A percentile compares a stretch with the other conserved stretches of the same genome.
These are phyloP conservation scores for Colletotrichum theobromicola DNA, from an alignment of 2,329 filamentous ascomycete genomes.

Conservation along the genomic window DNA sequence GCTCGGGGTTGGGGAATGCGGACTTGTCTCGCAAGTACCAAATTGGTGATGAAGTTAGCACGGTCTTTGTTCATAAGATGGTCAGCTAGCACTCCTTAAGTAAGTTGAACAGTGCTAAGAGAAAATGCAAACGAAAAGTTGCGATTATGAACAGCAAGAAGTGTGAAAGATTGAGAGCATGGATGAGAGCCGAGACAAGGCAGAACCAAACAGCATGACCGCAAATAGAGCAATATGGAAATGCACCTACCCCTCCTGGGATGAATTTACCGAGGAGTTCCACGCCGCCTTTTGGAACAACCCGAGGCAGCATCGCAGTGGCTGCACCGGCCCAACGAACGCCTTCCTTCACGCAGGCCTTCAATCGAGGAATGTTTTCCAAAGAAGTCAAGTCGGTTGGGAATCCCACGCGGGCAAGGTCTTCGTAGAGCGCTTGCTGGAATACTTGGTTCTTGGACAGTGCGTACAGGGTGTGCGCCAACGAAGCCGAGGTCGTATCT, in stretches of 20 bases:
- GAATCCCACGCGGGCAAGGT: conserved; percentile 24
- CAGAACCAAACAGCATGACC: background rate
- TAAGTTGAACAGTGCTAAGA: background rate
- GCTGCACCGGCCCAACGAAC: conserved; percentile 31
- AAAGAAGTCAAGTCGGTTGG: conserved; percentile 27
- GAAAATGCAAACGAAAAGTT: background rate
- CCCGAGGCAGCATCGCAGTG: conserved; percentile 30
- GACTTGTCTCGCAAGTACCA: conserved; percentile 32
- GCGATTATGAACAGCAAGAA: background rate
- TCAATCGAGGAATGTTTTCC: conserved; percentile 26
- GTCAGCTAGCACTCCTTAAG: background rate
- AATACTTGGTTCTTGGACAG: conserved; percentile 28
- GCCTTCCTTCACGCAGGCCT: conserved; percentile 31
- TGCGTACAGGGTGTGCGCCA: conserved; percentile 34
- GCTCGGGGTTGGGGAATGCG: conserved; percentile 28
- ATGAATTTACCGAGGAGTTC: conserved; percentile 27
- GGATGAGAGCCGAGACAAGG: background rate
- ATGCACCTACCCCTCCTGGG: conserved; percentile 24
- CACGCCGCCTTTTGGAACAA: conserved; percentile 27
- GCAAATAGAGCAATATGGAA: background rate
- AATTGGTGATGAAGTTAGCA: conserved; percentile 31
- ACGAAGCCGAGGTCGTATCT: conserved; percentile 33
- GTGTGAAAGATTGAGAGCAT: fast-evolving
- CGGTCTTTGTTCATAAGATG: conserved; percentile 17
- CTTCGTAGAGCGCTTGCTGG: conserved; percentile 27